Percentiles rank a stretch among this genome's conserved stretches.
Evolutionary conservation across 371 early-diverging fungal species (phyloP).

Genomic region (Syncephalastrum contaminatum): DNA sequence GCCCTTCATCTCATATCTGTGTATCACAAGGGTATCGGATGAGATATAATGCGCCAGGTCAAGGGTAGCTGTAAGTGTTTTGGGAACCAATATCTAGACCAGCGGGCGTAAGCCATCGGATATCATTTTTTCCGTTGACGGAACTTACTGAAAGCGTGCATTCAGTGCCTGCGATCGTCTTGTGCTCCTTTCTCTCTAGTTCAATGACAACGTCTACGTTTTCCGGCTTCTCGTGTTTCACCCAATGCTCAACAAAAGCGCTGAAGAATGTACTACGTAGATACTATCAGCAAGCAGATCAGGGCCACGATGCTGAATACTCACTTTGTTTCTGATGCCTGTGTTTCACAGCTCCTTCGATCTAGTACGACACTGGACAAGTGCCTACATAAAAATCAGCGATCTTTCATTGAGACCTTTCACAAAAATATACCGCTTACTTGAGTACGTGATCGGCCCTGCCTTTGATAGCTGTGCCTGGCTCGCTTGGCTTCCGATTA

Average conservation of each 20-base stretch:
- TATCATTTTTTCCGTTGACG: not conserved
- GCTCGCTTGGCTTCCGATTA: constrained; percentile 23
- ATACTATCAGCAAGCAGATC: not conserved
- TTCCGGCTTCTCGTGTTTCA: constrained; percentile 24
- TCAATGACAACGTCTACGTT: constrained; percentile 14
- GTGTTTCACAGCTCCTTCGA: not conserved
- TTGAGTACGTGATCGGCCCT: constrained; percentile 31
- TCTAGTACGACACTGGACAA: constrained; percentile 14
- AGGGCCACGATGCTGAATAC: not conserved
- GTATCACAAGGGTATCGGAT: constrained; percentile 31
- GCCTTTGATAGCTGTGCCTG: constrained; percentile 25
- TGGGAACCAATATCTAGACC: constrained; percentile 28
- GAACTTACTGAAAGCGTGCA: constrained; percentile 32
- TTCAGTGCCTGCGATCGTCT: constrained; percentile 30
- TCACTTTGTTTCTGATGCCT: constrained; percentile 5
- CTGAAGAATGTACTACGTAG: constrained; percentile 26
- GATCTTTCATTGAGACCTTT: not conserved
- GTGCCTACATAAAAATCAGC: constrained; percentile 8
- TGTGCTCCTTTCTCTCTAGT: constrained; percentile 21
- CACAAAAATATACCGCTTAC: constrained; percentile 8
- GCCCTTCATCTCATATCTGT: constrained; percentile 39
- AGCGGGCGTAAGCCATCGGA: not conserved
- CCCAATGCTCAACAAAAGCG: constrained; percentile 27
- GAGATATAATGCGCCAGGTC: constrained; percentile 29
- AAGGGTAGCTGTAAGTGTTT: constrained; percentile 28